Percentiles rank a stretch among this genome's conserved stretches.
These are phyloP conservation scores for Hygrophila difformis DNA, from an alignment of 257 asterid species.

Conservation along the genomic window DNA sequence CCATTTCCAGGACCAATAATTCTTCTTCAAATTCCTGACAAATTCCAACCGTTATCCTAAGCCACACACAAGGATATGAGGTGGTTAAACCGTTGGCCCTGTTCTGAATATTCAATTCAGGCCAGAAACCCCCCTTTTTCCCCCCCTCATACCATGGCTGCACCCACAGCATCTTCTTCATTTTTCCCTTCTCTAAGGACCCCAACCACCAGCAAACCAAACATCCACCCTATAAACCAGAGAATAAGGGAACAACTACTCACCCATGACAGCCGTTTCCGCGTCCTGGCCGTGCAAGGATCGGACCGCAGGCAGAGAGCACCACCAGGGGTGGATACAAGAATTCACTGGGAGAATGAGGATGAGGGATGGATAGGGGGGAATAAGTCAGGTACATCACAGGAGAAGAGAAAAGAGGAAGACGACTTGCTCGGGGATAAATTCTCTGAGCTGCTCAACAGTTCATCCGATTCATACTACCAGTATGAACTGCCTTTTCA, in stretches of 20 bases:
- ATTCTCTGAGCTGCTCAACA: conserved; percentile 69
- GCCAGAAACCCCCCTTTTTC: conserved; percentile 5
- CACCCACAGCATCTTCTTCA: conserved; percentile 38
- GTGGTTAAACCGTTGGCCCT: conserved; percentile 16
- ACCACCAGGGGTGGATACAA: conserved; percentile 72
- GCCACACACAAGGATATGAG: conserved; percentile 44
- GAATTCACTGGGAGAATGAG: conserved; percentile 86
- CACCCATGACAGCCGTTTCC: conserved; percentile 9
- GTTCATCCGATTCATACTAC: conserved; percentile 78
- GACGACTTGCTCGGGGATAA: conserved; percentile 36
- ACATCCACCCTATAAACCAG: conserved; percentile 11
- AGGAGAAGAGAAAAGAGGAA: conserved; percentile 37
- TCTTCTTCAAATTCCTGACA: conserved; percentile 14
- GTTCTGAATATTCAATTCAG: conserved; percentile 17
- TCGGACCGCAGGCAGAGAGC: conserved; percentile 31
- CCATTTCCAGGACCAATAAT: conserved; percentile 4
- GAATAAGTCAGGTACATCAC: conserved; percentile 22
- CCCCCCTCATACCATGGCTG: conserved; percentile 41
- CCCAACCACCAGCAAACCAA: conserved; percentile 24
- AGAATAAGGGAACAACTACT: conserved; percentile 12
- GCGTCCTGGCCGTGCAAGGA: conserved; percentile 34
- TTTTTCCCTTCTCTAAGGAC: conserved; percentile 30
- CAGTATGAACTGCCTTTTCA: conserved; percentile 40
- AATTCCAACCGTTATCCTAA: conserved; percentile 17
- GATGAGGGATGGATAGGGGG: conserved; percentile 91